Conservation (phyloP, 345 rosid species). For the Mangifera indica region DNA sequence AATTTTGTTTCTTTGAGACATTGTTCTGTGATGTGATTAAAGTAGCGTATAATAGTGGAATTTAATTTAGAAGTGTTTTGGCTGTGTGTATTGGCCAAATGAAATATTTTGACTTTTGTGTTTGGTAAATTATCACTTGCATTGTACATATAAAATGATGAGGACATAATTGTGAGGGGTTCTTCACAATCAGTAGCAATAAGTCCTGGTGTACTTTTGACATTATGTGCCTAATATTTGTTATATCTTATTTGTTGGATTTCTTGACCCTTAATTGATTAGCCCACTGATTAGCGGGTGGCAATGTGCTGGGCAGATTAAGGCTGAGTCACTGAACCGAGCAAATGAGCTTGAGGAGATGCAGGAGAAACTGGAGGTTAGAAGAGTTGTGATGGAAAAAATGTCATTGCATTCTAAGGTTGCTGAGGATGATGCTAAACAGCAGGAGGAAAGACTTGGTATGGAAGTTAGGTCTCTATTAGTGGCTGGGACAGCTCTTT, state of each 20-base stretch:
- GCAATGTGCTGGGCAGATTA: constrained; percentile 69
- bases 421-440: constrained; percentile 51
- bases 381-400: constrained; percentile 45
- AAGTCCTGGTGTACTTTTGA: background rate
- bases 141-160: too few species aligned
- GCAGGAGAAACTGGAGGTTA: constrained; percentile 66
- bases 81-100: background rate
- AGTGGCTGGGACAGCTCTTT: constrained; percentile 71
- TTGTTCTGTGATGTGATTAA: too few species aligned
- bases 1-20: too few species aligned
- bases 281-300: constrained; percentile 80
- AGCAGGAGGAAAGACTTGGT: constrained; percentile 69
- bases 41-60: too few species aligned
- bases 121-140: too few species aligned
- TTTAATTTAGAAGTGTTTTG: background rate
- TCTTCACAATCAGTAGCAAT: background rate
- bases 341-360: constrained; percentile 79
- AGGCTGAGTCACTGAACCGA: constrained; percentile 64
- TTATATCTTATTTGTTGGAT: constrained; percentile 10
- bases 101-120: background rate
- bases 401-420: constrained; percentile 42
- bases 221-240: background rate
- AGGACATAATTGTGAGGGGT: too few species aligned
- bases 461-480: constrained; percentile 67
- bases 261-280: constrained; percentile 57